Base-by-base conservation (phyloP, 345 rosid genomes). In the Cochlearia excelsa region DNA sequence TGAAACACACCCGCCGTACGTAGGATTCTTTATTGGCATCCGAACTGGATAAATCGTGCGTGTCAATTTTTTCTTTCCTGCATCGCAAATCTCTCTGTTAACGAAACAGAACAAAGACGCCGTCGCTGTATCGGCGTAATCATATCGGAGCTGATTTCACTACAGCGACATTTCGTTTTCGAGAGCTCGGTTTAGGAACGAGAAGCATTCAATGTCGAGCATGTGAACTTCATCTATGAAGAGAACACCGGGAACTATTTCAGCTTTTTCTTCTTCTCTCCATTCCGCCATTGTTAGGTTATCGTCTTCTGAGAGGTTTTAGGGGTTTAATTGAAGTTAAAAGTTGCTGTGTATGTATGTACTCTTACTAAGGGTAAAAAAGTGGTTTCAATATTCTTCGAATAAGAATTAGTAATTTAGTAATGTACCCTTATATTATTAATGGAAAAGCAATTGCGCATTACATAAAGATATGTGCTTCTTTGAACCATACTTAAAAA, bases 241-340 rank as follows among this genome's bases (percentile, higher is more conserved):
- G 63, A 89, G 89, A 39, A 93, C 99, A 49, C 97, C 97, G 0
- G 99, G 99, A 30, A 93, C 97, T 46, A 86, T 85, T 70, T 89
- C 97, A 0, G 97, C 99, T 67, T 93, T 93, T 5, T 97, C 99
- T 79, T 89, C 99, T 74, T 89, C 99, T 70, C 91, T 85, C 99
- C 97, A 93, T 33, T 33, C 35, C 35, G 35, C 35, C 35, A 33
- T 33, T 33, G 5, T 33, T 33, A 3, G 35, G 5, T 33, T 2
- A 33, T 33, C 35, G 35, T 33, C 35, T 3, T 33, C 35, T 3
- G 35, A 3, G 35, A 33, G 35, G 35, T 33, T 33, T 33, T 33
- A 33, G 35, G 5, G 35, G 4, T 16, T 16, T 16, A 16, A 16
- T 16, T 16, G 23, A 16, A 16, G 23, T 16, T 16, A 16, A 16